phyloP scores from a whole-genome alignment of 495 filamentous ascomycete genomes.

The Daldinia vernicosa region DNA sequence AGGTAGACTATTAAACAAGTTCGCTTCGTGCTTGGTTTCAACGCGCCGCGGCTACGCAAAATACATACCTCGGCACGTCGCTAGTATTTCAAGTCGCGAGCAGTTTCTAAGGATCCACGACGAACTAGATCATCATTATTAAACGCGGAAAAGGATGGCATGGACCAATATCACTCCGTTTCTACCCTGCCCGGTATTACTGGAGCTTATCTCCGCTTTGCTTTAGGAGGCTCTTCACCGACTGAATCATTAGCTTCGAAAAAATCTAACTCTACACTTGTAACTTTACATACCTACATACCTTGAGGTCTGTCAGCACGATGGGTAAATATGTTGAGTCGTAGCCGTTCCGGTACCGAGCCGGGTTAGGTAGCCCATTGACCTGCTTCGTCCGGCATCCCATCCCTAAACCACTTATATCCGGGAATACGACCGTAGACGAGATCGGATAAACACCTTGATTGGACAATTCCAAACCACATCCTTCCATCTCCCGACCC shows the following conservation, averaged over 20 bases:
- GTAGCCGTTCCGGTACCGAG: conserved; percentile 24
- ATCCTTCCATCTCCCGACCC: neutral
- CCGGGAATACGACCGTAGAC: conserved; percentile 5
- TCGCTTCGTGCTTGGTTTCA: neutral
- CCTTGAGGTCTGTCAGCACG: neutral
- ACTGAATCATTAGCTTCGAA: neutral
- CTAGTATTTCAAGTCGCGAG: neutral
- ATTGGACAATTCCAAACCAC: conserved; percentile 22
- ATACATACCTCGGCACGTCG: neutral
- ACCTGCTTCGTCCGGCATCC: neutral
- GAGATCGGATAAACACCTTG: conserved; percentile 16
- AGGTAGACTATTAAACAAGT: too few relatives aligned
- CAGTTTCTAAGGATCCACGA: neutral
- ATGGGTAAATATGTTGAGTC: neutral
- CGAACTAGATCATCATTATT: neutral
- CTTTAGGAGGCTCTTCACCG: conserved; percentile 23
- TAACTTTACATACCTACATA: too few relatives aligned
- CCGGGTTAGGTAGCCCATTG: conserved; percentile 9
- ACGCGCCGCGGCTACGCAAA: too few relatives aligned
- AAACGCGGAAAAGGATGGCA: neutral
- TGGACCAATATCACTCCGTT: conserved; percentile 3
- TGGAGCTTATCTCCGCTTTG: conserved; percentile 23
- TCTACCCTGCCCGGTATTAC: conserved; percentile 18
- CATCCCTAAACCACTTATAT: conserved; percentile 14
- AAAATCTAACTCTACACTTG: neutral